Evolutionary conservation across 495 filamentous ascomycete species (phyloP).

Genomic region (Aspergillus egyptiacus): DNA sequence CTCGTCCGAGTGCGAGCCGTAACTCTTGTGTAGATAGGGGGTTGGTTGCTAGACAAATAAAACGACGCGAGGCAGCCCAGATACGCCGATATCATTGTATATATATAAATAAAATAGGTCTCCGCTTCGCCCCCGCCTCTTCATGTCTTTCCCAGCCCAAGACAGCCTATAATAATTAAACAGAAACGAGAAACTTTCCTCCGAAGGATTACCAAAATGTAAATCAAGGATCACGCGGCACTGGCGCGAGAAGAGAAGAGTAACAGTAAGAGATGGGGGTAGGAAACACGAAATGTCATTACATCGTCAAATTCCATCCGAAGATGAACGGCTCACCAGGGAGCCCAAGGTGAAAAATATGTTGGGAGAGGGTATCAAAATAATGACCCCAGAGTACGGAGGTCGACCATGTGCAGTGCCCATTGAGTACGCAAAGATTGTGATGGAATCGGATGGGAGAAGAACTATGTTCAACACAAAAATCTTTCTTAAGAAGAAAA

Average conservation of each 20-base stretch:
- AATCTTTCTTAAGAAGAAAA: conserved; percentile 10
- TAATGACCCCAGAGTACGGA: conserved; percentile 14
- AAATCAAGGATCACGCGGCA: background rate
- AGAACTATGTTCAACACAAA: background rate
- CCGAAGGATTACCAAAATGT: too few species aligned
- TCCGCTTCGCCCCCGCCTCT: too few species aligned
- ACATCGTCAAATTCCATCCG: conserved; percentile 23
- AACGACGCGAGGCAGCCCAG: background rate
- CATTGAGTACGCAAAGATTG: conserved; percentile 1
- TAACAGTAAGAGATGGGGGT: conserved; percentile 12
- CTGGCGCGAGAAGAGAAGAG: conserved; percentile 1
- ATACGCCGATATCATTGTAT: conserved; percentile 6
- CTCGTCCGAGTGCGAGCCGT: too few species aligned
- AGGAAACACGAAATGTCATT: conserved; percentile 20
- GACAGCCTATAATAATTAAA: too few species aligned
- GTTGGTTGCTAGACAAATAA: background rate
- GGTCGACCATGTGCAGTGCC: background rate
- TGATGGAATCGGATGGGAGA: background rate
- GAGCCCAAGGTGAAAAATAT: background rate
- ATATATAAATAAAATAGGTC: too few species aligned
- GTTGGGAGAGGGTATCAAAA: conserved; percentile 9
- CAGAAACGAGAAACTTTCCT: too few species aligned
- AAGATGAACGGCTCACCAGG: conserved; percentile 3
- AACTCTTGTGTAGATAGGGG: too few species aligned
- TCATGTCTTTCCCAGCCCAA: too few species aligned